A percentile compares a stretch with the other conserved stretches of the same genome.
phyloP scores from a whole-genome alignment of 1,284 basidiomycete species.

The Apiotrichum mycotoxinovorans region DNA sequence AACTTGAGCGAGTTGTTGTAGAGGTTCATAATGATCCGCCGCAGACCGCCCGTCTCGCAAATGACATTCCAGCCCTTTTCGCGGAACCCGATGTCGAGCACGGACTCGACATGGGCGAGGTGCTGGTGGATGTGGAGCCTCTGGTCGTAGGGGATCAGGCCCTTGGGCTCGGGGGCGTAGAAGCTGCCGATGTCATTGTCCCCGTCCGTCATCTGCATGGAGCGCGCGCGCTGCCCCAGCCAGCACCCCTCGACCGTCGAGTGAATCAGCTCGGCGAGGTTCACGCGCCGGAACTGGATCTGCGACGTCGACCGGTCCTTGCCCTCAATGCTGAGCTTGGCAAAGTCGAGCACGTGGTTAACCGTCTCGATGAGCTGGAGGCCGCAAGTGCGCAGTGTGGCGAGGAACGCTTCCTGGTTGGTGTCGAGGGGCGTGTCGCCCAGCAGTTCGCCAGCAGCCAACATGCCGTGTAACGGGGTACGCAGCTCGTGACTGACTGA shows the following conservation, averaged over 20 bases:
- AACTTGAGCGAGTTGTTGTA: slow-evolving; percentile 95
- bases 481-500: slow-evolving; percentile 92
- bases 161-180: slow-evolving; percentile 62
- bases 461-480: slow-evolving; percentile 83
- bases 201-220: slow-evolving; percentile 54
- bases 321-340: slow-evolving; percentile 84
- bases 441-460: slow-evolving; percentile 84
- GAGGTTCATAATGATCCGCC: slow-evolving; percentile 90
- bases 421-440: slow-evolving; percentile 75
- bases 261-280: slow-evolving; percentile 85
- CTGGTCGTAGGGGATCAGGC: slow-evolving; percentile 55
- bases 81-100: slow-evolving; percentile 65
- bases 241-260: slow-evolving; percentile 93
- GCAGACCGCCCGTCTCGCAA: slow-evolving; percentile 88
- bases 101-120: slow-evolving; percentile 60
- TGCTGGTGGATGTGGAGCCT: slow-evolving; percentile 25
- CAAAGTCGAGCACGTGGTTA: slow-evolving; percentile 95
- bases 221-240: slow-evolving; percentile 84
- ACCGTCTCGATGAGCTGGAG: slow-evolving; percentile 60
- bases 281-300: slow-evolving; percentile 67
- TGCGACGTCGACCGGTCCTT: slow-evolving; percentile 56
- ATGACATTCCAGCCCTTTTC: slow-evolving; percentile 79
- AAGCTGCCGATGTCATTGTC: slow-evolving; percentile 80
- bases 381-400: slow-evolving; percentile 52
- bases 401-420: slow-evolving; percentile 79